phyloP scores from a whole-genome alignment of 352 stramenopile species.

The Phytophthora brassicae region DNA sequence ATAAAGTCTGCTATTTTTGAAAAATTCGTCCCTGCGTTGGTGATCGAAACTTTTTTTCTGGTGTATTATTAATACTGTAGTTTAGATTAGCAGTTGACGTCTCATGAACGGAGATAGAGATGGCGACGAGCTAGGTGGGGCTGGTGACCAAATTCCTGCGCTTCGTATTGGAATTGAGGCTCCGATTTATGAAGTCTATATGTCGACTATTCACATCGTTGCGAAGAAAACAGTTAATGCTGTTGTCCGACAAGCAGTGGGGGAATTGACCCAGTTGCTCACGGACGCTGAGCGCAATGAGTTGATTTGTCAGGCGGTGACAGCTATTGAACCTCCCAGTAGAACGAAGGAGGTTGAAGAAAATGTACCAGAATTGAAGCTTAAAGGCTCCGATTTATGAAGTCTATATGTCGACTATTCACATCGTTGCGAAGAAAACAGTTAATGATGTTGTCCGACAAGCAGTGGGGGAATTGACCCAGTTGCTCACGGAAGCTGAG shows the following conservation, averaged over 20 bases:
- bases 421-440: slow-evolving; percentile 9
- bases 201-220: slow-evolving; percentile 6
- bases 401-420: slow-evolving; percentile 1
- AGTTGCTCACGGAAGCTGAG: slow-evolving; percentile 19
- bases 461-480: slow-evolving; percentile 21
- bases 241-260: slow-evolving; percentile 14
- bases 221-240: slow-evolving; percentile 11
- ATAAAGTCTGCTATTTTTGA: slow-evolving; percentile 29
- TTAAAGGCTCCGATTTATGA: slow-evolving; percentile 10
- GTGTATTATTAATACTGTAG: neutral
- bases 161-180: slow-evolving; percentile 5
- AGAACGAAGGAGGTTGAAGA: neutral
- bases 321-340: neutral
- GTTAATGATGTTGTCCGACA: slow-evolving; percentile 11
- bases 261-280: slow-evolving; percentile 27
- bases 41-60: slow-evolving; percentile 18
- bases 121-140: neutral
- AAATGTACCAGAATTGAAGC: too few relatives aligned
- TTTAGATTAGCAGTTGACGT: too few relatives aligned
- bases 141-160: slow-evolving; percentile 5
- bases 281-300: slow-evolving; percentile 9
- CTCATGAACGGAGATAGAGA: slow-evolving; percentile 9
- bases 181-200: slow-evolving; percentile 5
- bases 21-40: slow-evolving; percentile 15
- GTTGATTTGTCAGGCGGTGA: slow-evolving; percentile 19